Conservation (phyloP, 805 yeast species). For the Metschnikowia vanudenii region DNA sequence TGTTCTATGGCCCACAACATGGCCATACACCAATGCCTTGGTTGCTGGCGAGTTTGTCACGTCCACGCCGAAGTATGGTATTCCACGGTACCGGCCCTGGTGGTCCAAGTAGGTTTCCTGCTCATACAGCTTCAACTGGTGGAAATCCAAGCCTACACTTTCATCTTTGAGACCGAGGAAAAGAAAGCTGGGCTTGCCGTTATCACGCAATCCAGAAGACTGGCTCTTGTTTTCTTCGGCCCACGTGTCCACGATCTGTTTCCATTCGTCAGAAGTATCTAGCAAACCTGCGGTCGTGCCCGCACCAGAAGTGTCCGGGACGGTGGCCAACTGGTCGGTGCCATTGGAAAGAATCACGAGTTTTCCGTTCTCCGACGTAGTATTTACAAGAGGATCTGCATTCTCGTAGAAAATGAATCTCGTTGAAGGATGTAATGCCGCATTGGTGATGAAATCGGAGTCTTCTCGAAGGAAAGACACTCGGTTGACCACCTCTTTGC, state of each 20-base stretch:
- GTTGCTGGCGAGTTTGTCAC: constrained; percentile 45
- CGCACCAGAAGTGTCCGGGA: constrained; percentile 13
- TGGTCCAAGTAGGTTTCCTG: constrained; percentile 39
- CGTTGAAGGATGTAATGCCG: constrained; percentile 46
- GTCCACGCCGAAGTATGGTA: constrained; percentile 66
- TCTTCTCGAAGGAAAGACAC: constrained; percentile 64
- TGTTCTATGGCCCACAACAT: constrained; percentile 9
- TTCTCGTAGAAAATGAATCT: constrained; percentile 46
- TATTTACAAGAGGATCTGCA: constrained; percentile 34
- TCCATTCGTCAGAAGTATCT: constrained; percentile 16
- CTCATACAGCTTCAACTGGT: constrained; percentile 27
- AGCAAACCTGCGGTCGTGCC: constrained; percentile 25
- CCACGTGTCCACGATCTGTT: constrained; percentile 22
- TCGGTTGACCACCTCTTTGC: constrained; percentile 57
- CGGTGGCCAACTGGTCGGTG: constrained; percentile 28
- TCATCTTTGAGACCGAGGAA: constrained; percentile 45
- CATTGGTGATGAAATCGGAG: constrained; percentile 45
- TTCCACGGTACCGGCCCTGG: constrained; percentile 53
- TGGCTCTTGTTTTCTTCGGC: constrained; percentile 32
- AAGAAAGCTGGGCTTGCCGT: constrained; percentile 36
- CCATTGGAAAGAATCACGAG: constrained; percentile 38
- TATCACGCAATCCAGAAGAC: constrained; percentile 40
- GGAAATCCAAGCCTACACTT: constrained; percentile 40
- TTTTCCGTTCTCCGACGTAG: constrained; percentile 23
- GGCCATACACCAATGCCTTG: constrained; percentile 33